phyloP scores from a whole-genome alignment of 2,329 filamentous ascomycete species.

The Pseudocercospora fijiensis region DNA sequence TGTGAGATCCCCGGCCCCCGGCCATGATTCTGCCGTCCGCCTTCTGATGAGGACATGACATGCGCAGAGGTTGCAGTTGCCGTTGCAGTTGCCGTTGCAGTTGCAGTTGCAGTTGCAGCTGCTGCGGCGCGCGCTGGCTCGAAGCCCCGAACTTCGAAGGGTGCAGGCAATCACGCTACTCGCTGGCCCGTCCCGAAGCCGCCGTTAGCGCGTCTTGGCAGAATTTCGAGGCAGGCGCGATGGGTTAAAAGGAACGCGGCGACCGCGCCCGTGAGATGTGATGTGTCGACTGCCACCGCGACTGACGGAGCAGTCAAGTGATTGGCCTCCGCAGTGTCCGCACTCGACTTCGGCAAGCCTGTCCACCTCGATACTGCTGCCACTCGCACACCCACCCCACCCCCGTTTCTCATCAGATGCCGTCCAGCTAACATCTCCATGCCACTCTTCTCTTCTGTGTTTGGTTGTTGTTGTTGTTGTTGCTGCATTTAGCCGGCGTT shows the following conservation, averaged over 20 bases:
- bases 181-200: background rate
- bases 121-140: no score
- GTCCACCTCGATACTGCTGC: background rate
- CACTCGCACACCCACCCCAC: background rate
- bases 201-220: background rate
- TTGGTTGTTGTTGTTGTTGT: background rate
- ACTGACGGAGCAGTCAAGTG: background rate
- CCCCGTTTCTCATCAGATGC: background rate
- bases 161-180: background rate
- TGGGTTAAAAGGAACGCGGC: background rate
- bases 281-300: background rate
- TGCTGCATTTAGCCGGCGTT: background rate
- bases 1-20: no score
- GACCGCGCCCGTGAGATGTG: background rate
- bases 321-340: background rate
- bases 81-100: no score
- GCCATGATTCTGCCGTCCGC: no score
- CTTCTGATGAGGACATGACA: no score
- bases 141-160: no score
- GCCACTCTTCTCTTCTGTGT: background rate
- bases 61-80: no score
- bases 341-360: background rate
- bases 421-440: conserved; percentile 1
- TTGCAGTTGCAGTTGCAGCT: no score
- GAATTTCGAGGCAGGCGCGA: background rate